These are phyloP conservation scores for Centaurea solstitialis DNA, from an alignment of 129 eudicot genomes.

Conservation along the genomic window DNA sequence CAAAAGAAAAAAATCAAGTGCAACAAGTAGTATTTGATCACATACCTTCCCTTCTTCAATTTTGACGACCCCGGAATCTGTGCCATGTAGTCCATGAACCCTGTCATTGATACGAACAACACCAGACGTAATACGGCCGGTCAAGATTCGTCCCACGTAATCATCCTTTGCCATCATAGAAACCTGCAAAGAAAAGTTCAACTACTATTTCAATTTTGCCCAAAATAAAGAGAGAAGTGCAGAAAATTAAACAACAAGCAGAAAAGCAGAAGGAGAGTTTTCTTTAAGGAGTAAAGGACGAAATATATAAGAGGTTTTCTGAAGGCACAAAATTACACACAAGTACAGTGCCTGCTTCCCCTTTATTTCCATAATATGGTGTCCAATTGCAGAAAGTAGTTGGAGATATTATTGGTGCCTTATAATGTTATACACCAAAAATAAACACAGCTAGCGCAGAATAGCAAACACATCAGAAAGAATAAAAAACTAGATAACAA, in stretches of 20 bases:
- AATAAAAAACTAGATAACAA: background rate
- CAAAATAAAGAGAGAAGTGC: background rate
- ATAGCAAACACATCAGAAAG: background rate
- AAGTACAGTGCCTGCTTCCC: background rate
- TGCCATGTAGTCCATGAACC: constrained; percentile 71
- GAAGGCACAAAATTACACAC: too few species aligned
- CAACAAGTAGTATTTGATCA: constrained; percentile 15
- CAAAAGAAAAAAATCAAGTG: background rate
- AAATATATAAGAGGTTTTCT: background rate
- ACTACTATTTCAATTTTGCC: constrained; percentile 32
- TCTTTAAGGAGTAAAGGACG: background rate
- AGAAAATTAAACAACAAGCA: background rate
- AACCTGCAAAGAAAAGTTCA: constrained; percentile 63
- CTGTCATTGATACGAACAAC: constrained; percentile 73
- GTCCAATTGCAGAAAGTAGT: background rate
- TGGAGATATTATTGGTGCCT: background rate
- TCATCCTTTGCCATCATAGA: constrained; percentile 92
- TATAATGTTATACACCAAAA: background rate
- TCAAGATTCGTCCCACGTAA: constrained; percentile 83
- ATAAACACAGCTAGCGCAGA: background rate
- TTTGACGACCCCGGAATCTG: constrained; percentile 71
- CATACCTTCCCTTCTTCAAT: constrained; percentile 94
- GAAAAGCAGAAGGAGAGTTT: background rate
- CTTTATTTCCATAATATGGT: background rate
- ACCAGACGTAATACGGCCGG: constrained; percentile 88